Evolutionary conservation across 1,284 basidiomycete genomes (phyloP), one percentile per base, ranked within the genome.

Genomic region (Pulchroboletus neoregius): DNA sequence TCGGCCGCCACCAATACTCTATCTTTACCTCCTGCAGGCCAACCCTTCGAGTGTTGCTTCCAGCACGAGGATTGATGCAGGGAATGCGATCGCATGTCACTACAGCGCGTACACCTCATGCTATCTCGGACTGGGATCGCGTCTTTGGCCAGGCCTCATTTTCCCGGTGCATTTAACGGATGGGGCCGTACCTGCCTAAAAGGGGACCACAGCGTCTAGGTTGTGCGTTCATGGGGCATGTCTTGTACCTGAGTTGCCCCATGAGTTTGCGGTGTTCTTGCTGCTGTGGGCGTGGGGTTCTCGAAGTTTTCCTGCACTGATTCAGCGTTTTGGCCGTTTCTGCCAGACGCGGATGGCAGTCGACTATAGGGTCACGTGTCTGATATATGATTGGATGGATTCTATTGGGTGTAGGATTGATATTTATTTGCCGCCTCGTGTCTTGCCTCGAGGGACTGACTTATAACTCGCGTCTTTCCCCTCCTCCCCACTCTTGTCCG

Each of bases 351-450:
- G 1, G 5, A 12, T 12, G 11, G 24, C 24, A 9, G 27, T n/a
- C 6, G 20, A 2, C 8, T 32, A 5, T 45, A 44, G 39, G 45
- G 26, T 20, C 56, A 62, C 63, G 57, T 62, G 57, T n/a, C 13
- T 18, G 18, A 2, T 6, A 6, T 37, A 0, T 51, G 52, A 63
- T 65, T 62, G 58, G 62, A 0, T 12, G 18, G 18, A 11, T 16
- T 42, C 37, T 45, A 43, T 60, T 50, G 56, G 50, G 38, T 46
- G 22, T 11, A 13, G 16, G 26, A 28, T 49, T 26, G 28, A 22
- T 39, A 42, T 52, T 46, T 52, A 52, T 55, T 50, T 49, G 33
- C 40, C 32, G 53, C 60, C 60, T 62, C 60, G 55, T 62, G 60
- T 51, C 42, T 3, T 1, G 59, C 61, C 60, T 57, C 50, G 51